Evolutionary conservation across 495 filamentous ascomycete genomes (phyloP).

Genomic region (Bryoglossum gracile): DNA sequence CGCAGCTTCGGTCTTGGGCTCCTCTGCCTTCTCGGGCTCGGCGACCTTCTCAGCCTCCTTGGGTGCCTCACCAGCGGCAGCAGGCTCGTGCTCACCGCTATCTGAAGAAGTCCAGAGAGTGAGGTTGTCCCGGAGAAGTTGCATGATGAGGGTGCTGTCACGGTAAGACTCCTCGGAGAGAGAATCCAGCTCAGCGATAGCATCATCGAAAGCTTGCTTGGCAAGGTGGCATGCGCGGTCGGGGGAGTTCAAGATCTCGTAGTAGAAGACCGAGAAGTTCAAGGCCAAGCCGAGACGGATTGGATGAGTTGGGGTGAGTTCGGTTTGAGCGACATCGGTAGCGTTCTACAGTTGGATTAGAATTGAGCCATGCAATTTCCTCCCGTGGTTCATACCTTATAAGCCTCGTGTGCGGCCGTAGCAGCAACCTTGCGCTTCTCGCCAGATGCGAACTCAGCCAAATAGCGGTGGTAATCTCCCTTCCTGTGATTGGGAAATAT

Average conservation of each 20-base stretch:
- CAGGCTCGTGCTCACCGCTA: constrained; percentile 70
- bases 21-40: constrained; percentile 45
- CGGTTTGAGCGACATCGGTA: constrained; percentile 95
- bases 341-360: constrained; percentile 56
- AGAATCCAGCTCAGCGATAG: constrained; percentile 98
- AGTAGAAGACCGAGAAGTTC: constrained; percentile 99
- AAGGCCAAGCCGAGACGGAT: constrained; percentile 97
- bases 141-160: constrained; percentile 99
- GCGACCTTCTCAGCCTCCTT: constrained; percentile 47
- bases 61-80: constrained; percentile 50
- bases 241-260: constrained; percentile 98
- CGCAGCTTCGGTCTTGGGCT: constrained; percentile 31
- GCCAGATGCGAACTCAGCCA: constrained; percentile 96
- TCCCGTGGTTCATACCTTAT: constrained; percentile 63
- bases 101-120: constrained; percentile 99
- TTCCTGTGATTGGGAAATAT: constrained; percentile 56
- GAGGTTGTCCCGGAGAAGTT: constrained; percentile 97
- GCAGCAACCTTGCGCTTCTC: constrained; percentile 98
- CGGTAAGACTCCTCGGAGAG: constrained; percentile 99
- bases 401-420: constrained; percentile 94
- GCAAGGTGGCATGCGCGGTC: constrained; percentile 98
- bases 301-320: constrained; percentile 95
- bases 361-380: not conserved
- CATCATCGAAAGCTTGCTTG: constrained; percentile 99
- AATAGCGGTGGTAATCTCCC: constrained; percentile 99